Base-by-base conservation (phyloP, 495 filamentous ascomycete species). In the Zalerion maritima region DNA sequence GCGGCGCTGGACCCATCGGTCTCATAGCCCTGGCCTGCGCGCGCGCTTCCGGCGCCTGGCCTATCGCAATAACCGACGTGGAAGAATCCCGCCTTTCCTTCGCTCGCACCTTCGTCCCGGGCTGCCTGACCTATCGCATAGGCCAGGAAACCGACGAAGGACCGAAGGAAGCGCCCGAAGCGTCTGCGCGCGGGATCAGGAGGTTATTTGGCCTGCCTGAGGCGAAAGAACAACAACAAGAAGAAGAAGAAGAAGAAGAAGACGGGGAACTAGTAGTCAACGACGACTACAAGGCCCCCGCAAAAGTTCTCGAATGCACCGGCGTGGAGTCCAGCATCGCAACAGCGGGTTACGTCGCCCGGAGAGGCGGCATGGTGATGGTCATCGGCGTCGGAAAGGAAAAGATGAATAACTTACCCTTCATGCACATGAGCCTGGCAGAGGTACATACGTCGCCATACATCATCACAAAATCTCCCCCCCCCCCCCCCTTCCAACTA, bases 61-160 rank as follows among this genome's bases (percentile, higher is more conserved):
- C 72, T 0, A 42, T 79, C 25, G 68, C 76, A 4, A 65, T 78
- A 24, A 75, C 71, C 0, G 72, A 79, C 37, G 41, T 79, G 5
- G 67, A 78, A 17, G 48, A 54, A 6, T 36, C 47, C 10, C 58
- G 72, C 4, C 53, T 78, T 3, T 50, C 57, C 1, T 77, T 79
- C 38, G 71, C 71, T 0, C 64, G 57, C 42, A 54, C 64, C 3
- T 64, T 77, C 28, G 62, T 72, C 2, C 73, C 73, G 6, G 50
- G 43, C 5, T 62, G 59, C 18, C 50, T 54, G 19, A 67, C 68
- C 7, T 72, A 73, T 41, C 61, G 55, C 28, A 60, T 75, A 3
- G 46, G 68, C 16, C n/a, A n/a, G n/a, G n/a, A n/a, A n/a, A n/a
- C n/a, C n/a, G n/a, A n/a, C n/a, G n/a, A n/a, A n/a, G n/a, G n/a